phyloP scores from a whole-genome alignment of 306 rosid species.

The Vachellia collinsii region DNA sequence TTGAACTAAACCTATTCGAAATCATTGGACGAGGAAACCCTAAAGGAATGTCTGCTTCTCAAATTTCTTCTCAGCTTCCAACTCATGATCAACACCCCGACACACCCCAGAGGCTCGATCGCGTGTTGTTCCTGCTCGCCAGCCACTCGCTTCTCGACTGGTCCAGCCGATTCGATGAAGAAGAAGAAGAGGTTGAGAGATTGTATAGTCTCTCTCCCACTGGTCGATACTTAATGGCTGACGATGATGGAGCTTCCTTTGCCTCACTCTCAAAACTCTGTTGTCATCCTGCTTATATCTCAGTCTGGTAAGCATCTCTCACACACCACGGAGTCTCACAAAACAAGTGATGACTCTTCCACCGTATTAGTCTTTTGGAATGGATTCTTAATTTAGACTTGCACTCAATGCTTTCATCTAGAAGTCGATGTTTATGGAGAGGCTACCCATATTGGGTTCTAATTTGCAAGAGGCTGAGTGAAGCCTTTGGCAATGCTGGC shows the following conservation, averaged over 20 bases:
- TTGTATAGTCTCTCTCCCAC: constrained; percentile 14
- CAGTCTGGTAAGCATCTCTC: background rate
- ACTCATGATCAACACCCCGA: background rate
- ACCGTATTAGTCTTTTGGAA: too few species aligned
- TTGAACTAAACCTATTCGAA: constrained; percentile 19
- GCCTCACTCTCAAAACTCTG: background rate
- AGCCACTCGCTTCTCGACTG: constrained; percentile 10
- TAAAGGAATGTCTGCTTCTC: background rate
- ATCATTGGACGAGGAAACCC: constrained; percentile 13
- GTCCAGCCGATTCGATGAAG: background rate
- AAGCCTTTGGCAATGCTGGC: too few species aligned
- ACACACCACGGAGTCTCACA: too few species aligned
- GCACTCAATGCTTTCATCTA: too few species aligned
- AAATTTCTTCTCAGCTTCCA: constrained; percentile 29
- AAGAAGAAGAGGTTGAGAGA: constrained; percentile 18
- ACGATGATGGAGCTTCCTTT: constrained; percentile 2
- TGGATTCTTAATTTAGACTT: too few species aligned
- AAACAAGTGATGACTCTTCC: too few species aligned
- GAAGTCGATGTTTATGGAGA: too few species aligned
- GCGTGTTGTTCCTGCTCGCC: constrained; percentile 20
- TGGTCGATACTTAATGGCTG: background rate
- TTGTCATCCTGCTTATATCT: background rate
- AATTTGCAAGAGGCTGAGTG: too few species aligned
- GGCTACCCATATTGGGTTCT: too few species aligned
- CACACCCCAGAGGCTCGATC: constrained; percentile 10